phyloP scores from a whole-genome alignment of 129 eudicot species.

The Lonicera japonica region DNA sequence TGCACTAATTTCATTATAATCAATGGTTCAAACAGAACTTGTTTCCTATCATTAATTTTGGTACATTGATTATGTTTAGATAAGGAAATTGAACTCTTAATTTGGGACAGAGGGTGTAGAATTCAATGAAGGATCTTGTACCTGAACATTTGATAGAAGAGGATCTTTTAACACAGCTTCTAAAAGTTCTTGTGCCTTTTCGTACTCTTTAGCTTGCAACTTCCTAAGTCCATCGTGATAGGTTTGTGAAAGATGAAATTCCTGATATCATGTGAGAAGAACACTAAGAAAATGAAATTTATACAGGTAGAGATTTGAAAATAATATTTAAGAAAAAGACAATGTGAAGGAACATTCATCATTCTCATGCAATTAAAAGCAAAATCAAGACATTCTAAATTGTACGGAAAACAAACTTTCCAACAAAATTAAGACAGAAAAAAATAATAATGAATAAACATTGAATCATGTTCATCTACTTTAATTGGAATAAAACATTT shows the following conservation, averaged over 20 bases:
- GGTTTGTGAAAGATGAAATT: slow-evolving; percentile 79
- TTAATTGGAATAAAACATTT: neutral
- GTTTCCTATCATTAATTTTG: too few species aligned
- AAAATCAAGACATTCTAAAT: neutral
- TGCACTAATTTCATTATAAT: too few species aligned
- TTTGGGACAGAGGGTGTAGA: too few species aligned
- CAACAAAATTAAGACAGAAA: too few species aligned
- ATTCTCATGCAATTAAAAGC: neutral
- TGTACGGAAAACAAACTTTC: neutral
- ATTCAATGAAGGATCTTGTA: slow-evolving; percentile 7
- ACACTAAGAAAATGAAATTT: slow-evolving; percentile 2
- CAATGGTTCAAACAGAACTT: too few species aligned
- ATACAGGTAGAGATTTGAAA: neutral
- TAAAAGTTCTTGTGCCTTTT: slow-evolving; percentile 78
- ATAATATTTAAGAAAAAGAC: neutral
- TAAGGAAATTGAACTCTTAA: neutral
- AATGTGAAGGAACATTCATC: neutral
- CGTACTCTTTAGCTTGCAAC: slow-evolving; percentile 75
- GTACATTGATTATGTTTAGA: too few species aligned
- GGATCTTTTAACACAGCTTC: slow-evolving; percentile 72
- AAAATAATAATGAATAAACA: too few species aligned
- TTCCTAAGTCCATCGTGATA: slow-evolving; percentile 89
- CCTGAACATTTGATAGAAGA: slow-evolving; percentile 75
- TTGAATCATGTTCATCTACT: too few species aligned
- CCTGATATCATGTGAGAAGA: slow-evolving; percentile 38